phyloP scores from a whole-genome alignment of 2,329 filamentous ascomycete species.

The Claviceps cyperi region DNA sequence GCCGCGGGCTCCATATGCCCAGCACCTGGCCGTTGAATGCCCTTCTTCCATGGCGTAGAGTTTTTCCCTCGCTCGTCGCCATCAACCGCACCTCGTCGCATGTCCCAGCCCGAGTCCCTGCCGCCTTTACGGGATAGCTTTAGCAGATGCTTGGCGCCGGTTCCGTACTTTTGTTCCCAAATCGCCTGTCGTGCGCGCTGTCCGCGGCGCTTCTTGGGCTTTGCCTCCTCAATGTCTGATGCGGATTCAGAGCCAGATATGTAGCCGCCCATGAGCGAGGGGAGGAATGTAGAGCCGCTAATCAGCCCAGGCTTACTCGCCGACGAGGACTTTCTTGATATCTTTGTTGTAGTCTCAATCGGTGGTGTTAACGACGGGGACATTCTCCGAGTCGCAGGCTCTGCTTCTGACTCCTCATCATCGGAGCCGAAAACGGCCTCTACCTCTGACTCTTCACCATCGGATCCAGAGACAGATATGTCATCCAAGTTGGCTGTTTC shows the following conservation, averaged over 20 bases:
- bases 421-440: conserved; percentile 14
- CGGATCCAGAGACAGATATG: conserved; percentile 24
- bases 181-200: conserved; percentile 67
- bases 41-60: conserved; percentile 38
- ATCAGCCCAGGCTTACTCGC: conserved; percentile 9
- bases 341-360: conserved; percentile 10
- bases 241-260: conserved; percentile 60
- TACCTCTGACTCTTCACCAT: conserved; percentile 13
- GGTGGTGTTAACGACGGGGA: conserved; percentile 17
- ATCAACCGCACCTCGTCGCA: conserved; percentile 38
- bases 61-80: conserved; percentile 19
- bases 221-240: conserved; percentile 50
- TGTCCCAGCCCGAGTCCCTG: conserved; percentile 42
- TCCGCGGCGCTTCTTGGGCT: conserved; percentile 57
- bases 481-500: conserved; percentile 25
- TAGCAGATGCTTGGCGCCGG: conserved; percentile 51
- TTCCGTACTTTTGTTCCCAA: conserved; percentile 67
- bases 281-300: conserved; percentile 49
- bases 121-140: conserved; percentile 20
- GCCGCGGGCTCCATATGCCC: conserved; percentile 5
- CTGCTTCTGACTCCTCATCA: conserved; percentile 14
- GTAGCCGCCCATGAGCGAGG: conserved; percentile 66
- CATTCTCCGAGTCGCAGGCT: conserved; percentile 12
- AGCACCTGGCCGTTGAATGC: conserved; percentile 24
- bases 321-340: conserved; percentile 5